A percentile compares a stretch with the other conserved stretches of the same genome.
phyloP scores from a whole-genome alignment of 225 moss, liverwort and hornwort species.

The Polytrichum commune region DNA sequence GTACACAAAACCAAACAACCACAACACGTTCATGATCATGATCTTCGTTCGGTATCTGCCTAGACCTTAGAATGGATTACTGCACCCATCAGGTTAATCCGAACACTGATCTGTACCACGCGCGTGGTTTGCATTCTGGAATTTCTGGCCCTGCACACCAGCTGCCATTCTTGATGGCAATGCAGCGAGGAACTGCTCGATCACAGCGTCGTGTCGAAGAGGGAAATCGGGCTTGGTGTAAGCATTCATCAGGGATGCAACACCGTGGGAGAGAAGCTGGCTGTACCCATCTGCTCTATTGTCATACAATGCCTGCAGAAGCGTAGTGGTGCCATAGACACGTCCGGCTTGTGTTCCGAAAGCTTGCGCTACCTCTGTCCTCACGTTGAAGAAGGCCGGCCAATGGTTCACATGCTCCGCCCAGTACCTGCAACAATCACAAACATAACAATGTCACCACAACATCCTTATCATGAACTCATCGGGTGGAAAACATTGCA shows the following conservation, averaged over 20 bases:
- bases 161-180: slow-evolving; percentile 27
- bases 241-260: slow-evolving; percentile 31
- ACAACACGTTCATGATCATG: background rate
- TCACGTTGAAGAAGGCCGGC: slow-evolving; percentile 21
- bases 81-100: slow-evolving; percentile 1
- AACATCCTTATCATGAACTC: background rate
- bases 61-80: background rate
- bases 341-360: slow-evolving; percentile 17
- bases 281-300: slow-evolving; percentile 21
- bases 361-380: slow-evolving; percentile 18
- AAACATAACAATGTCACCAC: background rate
- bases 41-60: background rate
- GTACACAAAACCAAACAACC: background rate
- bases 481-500: too few relatives aligned
- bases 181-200: slow-evolving; percentile 22
- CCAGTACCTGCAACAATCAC: slow-evolving; percentile 31
- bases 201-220: slow-evolving; percentile 6
- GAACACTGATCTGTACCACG: slow-evolving; percentile 24
- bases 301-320: slow-evolving; percentile 43
- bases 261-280: slow-evolving; percentile 24
- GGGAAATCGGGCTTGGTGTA: slow-evolving; percentile 1
- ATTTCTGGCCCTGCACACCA: slow-evolving; percentile 31
- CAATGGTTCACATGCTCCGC: slow-evolving; percentile 19
- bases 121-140: slow-evolving; percentile 33
- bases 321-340: slow-evolving; percentile 36